Conservation (phyloP, 164 flowering plant species). For the Macadamia tetraphylla region DNA sequence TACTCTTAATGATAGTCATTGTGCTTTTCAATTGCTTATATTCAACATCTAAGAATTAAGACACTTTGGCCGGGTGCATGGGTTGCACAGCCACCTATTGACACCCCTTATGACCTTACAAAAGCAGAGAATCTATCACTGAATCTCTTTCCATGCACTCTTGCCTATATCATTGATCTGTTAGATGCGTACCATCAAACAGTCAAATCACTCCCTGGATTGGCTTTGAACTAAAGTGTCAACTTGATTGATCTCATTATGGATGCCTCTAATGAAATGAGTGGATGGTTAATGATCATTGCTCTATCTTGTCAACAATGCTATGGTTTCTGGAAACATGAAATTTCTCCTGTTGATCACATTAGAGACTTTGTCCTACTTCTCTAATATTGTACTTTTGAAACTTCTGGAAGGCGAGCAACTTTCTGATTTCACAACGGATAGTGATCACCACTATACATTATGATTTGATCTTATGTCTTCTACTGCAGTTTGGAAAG, state of each 20-base stretch:
- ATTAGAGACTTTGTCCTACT: background rate
- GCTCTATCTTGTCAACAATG: background rate
- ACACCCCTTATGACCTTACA: too few relatives aligned
- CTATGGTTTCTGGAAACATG: background rate
- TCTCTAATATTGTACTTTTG: background rate
- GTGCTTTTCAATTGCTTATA: too few relatives aligned
- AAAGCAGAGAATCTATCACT: too few relatives aligned
- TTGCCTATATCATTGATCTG: too few relatives aligned
- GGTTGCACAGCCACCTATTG: too few relatives aligned
- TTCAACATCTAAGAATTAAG: too few relatives aligned
- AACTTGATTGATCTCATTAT: background rate
- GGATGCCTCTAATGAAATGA: background rate
- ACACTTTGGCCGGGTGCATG: too few relatives aligned
- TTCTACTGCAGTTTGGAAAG: slow-evolving; percentile 64
- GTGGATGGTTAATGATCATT: background rate
- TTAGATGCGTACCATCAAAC: too few relatives aligned
- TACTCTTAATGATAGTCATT: too few relatives aligned
- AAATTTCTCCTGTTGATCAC: background rate
- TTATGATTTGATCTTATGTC: slow-evolving; percentile 1
- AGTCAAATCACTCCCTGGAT: too few relatives aligned
- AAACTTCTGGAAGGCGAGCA: background rate
- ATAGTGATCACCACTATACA: background rate
- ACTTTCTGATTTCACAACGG: background rate
- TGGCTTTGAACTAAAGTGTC: too few relatives aligned
- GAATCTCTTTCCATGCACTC: too few relatives aligned